phyloP scores from a whole-genome alignment of 208 protist species.

The Trypanosoma theileri region DNA sequence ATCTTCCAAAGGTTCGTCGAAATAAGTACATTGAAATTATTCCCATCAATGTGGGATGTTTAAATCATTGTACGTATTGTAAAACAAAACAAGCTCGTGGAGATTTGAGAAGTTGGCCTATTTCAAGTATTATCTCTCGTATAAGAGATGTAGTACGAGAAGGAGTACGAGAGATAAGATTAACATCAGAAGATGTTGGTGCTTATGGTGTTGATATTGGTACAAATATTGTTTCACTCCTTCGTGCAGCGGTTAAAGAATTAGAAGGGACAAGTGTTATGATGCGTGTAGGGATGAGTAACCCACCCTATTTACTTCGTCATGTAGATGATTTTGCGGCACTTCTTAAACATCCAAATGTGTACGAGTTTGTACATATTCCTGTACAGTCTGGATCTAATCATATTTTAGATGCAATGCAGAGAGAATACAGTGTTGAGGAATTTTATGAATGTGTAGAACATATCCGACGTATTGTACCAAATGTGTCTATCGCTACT shows the following conservation, averaged over 20 bases:
- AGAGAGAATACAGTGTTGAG: constrained; percentile 66
- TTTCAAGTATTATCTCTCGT: constrained; percentile 47
- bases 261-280: constrained; percentile 59
- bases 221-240: constrained; percentile 44
- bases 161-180: constrained; percentile 73
- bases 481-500: constrained; percentile 56
- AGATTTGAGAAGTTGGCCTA: constrained; percentile 55
- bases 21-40: constrained; percentile 88
- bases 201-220: constrained; percentile 86
- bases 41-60: constrained; percentile 80
- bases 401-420: constrained; percentile 74
- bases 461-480: constrained; percentile 40
- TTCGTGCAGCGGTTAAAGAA: constrained; percentile 42
- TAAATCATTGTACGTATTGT: constrained; percentile 91
- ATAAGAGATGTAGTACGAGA: constrained; percentile 51
- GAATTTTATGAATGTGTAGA: constrained; percentile 54
- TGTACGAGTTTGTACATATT: constrained; percentile 85
- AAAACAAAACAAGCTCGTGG: constrained; percentile 91
- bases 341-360: constrained; percentile 60
- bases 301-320: constrained; percentile 79
- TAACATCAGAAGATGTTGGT: constrained; percentile 85
- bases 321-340: constrained; percentile 55
- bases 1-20: constrained; percentile 78
- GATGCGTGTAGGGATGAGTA: constrained; percentile 84
- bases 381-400: constrained; percentile 82